Evolutionary conservation across 176 grass and related monocot species (phyloP).

Genomic region (Oryza meyeriana): DNA sequence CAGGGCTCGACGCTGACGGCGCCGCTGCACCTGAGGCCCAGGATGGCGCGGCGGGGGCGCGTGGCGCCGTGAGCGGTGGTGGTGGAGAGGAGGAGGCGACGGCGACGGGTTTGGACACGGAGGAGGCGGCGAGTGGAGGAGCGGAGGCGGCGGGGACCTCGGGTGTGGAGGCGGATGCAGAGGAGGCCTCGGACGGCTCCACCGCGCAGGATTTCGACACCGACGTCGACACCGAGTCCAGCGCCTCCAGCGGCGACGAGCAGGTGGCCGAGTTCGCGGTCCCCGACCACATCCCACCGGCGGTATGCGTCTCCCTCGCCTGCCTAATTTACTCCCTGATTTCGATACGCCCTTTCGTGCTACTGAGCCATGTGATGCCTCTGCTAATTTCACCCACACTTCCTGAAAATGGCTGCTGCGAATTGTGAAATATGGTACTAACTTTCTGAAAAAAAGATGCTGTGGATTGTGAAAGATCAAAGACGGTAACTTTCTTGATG

Average conservation of each 20-base stretch:
- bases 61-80: background rate
- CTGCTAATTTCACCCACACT: background rate
- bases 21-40: background rate
- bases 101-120: slow-evolving; percentile 3
- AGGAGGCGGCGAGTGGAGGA: slow-evolving; percentile 28
- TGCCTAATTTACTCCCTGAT: background rate
- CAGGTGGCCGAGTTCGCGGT: slow-evolving; percentile 17
- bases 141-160: background rate
- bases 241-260: slow-evolving; percentile 52
- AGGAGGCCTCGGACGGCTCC: slow-evolving; percentile 44
- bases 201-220: slow-evolving; percentile 39
- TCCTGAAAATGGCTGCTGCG: background rate
- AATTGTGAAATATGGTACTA: background rate
- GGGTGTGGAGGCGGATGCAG: slow-evolving; percentile 15
- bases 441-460: background rate
- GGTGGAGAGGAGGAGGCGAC: background rate
- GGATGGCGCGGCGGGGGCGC: background rate
- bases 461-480: background rate
- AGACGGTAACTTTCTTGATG: background rate
- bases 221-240: slow-evolving; percentile 48
- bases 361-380: background rate
- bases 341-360: background rate
- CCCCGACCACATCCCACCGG: background rate
- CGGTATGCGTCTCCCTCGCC: background rate
- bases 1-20: background rate